Evolutionary conservation across 2,329 filamentous ascomycete genomes (phyloP), one percentile per base, ranked within the genome.

Genomic region (Fusarium sacchari): DNA sequence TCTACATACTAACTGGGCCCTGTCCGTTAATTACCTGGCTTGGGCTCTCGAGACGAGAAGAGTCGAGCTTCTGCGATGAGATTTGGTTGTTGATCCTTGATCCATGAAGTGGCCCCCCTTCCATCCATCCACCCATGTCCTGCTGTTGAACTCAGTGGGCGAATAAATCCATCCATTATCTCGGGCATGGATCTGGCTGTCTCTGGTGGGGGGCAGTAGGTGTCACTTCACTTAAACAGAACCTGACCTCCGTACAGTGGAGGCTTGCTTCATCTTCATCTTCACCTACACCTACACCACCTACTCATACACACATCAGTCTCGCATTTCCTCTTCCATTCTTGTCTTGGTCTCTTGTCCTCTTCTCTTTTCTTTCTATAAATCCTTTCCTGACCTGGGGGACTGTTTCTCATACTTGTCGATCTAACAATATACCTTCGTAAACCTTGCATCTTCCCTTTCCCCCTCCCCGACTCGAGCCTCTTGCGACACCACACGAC

Each of bases 11-110:
- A n/a, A n/a, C 50, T 46, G 42, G 42, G 30, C 61, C 66, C 58
- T 70, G 46, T 28, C 24, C 34, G 11, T 55, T 28, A 28, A 36
- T 53, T 30, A 22, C 26, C 26, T 30, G 28, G 24, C 34, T 53
- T 28, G 34, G 34, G 34, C 36, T 40, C 34, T 55, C 18, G 24
- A 55, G 50, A 55, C 50, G 50, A 55, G 52, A 36, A 53, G 50
- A 36, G 50, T 46, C 44, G 44, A 63, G 59, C 69, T 67, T 67
- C 69, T 67, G n/a, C 62, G 49, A 69, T 69, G 58, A 69, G 62
- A 67, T 60, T 64, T 64, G 36, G 50, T 40, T 24, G 36, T 47
- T 64, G 42, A 76, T 63, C 73, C 72, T 74, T 59, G 73, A 56
- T 60, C 57, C 71, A 50, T 71, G 47, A 43, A 32, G 42, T 66